phyloP scores from a whole-genome alignment of 1,284 basidiomycete species.

The Apiotrichum mycotoxinovorans region DNA sequence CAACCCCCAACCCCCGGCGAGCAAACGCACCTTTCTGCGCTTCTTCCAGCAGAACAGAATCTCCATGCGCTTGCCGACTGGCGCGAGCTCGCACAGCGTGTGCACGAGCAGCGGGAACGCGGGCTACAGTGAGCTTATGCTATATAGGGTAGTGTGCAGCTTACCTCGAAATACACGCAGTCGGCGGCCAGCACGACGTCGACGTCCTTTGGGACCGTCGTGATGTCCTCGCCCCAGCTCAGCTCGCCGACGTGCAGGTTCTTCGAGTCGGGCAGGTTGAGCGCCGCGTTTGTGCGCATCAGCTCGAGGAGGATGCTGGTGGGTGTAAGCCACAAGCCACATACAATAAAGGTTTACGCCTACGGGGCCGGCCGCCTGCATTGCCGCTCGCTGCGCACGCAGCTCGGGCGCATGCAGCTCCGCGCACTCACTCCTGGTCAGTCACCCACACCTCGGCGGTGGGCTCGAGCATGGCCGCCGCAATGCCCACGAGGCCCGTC shows the following conservation, averaged over 20 bases:
- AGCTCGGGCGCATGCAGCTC: background rate
- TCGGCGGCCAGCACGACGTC: conserved; percentile 75
- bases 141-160: too few relatives aligned
- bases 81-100: conserved; percentile 66
- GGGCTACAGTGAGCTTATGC: conserved; percentile 51
- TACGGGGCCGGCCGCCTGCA: too few relatives aligned
- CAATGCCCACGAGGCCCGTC: conserved; percentile 83
- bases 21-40: conserved; percentile 66
- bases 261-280: conserved; percentile 57
- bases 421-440: conserved; percentile 72
- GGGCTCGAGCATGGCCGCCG: conserved; percentile 64
- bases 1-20: too few relatives aligned
- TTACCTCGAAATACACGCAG: conserved; percentile 83
- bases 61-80: conserved; percentile 56
- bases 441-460: conserved; percentile 68
- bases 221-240: conserved; percentile 59
- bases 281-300: conserved; percentile 65
- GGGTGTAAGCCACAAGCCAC: too few relatives aligned
- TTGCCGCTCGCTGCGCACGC: too few relatives aligned
- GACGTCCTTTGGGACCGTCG: conserved; percentile 17
- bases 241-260: conserved; percentile 64
- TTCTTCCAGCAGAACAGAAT: conserved; percentile 92
- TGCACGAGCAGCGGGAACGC: conserved; percentile 82
- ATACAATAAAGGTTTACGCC: too few relatives aligned
- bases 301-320: conserved; percentile 68